Evolutionary conservation across 106 monocot genomes (phyloP), one percentile per base, ranked within the genome.

Genomic region (Dioscorea zingiberensis): DNA sequence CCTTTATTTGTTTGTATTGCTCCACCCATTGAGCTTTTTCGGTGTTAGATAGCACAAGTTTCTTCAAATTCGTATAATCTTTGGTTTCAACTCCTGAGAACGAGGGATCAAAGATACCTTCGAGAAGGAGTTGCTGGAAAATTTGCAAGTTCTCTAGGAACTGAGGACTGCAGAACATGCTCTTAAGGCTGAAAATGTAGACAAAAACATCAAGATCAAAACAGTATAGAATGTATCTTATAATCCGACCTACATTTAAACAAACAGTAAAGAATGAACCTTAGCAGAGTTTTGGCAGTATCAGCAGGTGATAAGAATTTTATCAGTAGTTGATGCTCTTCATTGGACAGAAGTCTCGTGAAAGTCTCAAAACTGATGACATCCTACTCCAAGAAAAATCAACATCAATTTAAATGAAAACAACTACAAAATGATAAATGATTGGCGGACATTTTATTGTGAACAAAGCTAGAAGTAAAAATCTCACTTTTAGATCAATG

Each of bases 241-340:
- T 22, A 3, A 22, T 54, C 10, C 17, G 22, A 56, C 11, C 19
- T 8, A 24, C 22, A 22, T 2, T 19, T 7, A 29, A 13, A 27
- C 28, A 17, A 21, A 29, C 4, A 69, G 11, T 55, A 48, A 22
- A 48, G 19, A n/a, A 69, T 24, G 24, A 23, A 94, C 94, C 84
- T 89, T 63, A 81, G 76, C 51, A 75, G 79, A 80, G 57, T 18
- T 66, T 70, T 74, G 24, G 23, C 32, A 17, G 73, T 77, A 76
- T 90, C 94, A 15, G 55, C 48, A 63, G 73, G 32, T 70, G 94
- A 86, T 29, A 94, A 79, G 75, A 73, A 79, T 68, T 76, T 87
- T 69, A 82, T 65, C 75, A 94, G 19, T 51, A 1, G 18, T 15
- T 51, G 72, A 54, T 81, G 86, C 44, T 94, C 94, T 58, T 90